These are phyloP conservation scores for Decorospora gaudefroyi DNA, from an alignment of 2,329 filamentous ascomycete species.

Conservation along the genomic window DNA sequence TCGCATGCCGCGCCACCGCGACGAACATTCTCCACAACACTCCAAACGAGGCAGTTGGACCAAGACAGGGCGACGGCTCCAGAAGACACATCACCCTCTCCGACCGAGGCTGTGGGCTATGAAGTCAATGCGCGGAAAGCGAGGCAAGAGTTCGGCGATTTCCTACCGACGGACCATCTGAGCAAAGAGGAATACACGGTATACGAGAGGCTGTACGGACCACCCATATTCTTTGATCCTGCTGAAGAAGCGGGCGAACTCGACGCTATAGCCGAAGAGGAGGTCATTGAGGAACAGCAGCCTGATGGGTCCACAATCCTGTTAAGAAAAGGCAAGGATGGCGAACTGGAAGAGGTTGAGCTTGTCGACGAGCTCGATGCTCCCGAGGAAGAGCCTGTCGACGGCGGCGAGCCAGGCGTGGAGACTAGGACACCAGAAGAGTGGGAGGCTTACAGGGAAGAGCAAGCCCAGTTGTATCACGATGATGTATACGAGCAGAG, in stretches of 20 bases:
- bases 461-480: conserved; percentile 40
- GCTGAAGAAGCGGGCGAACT: conserved; percentile 52
- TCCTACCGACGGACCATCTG: conserved; percentile 72
- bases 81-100: conserved; percentile 11
- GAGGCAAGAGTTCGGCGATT: conserved; percentile 75
- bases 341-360: conserved; percentile 65
- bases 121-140: conserved; percentile 71
- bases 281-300: conserved; percentile 45
- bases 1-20: conserved; percentile 22
- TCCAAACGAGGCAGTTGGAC: conserved; percentile 16
- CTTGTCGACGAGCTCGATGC: conserved; percentile 24
- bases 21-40: conserved; percentile 30
- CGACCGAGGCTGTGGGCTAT: conserved; percentile 45
- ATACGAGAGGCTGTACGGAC: conserved; percentile 81
- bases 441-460: conserved; percentile 44
- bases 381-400: conserved; percentile 13
- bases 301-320: conserved; percentile 48
- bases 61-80: conserved; percentile 8
- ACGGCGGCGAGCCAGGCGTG: conserved; percentile 31
- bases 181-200: conserved; percentile 71
- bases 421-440: conserved; percentile 37
- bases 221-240: conserved; percentile 67
- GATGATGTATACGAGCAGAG: conserved; percentile 49
- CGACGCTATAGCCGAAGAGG: conserved; percentile 55
- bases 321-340: conserved; percentile 60